Evolutionary conservation across 1,284 basidiomycete genomes (phyloP), one percentile per base, ranked within the genome.

Genomic region (Cystobasidiaceae sp.): DNA sequence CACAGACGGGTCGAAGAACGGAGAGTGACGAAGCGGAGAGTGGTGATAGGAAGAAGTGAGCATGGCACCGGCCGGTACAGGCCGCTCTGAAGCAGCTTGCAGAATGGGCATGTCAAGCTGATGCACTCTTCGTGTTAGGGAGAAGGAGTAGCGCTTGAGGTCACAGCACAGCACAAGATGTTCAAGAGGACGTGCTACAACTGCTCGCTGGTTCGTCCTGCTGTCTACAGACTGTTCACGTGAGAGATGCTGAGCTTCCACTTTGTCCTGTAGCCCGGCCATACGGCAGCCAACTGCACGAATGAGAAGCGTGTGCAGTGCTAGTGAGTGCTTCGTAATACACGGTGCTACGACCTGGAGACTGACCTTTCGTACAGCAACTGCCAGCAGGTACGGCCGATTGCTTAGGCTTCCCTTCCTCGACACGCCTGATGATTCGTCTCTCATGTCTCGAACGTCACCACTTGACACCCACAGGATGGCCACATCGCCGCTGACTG

Each of bases 401-500:
- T 2, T 50, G 8, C 48, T 30, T 9, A 25, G 13, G 8, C 25
- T 30, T 11, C 39, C 25, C 21, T 56, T 56, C 39, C 28, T 11
- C 11, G 32, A 54, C 25, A 11, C 33, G 33, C 6, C 27, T 25
- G 15, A 46, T n/a, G n/a, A 39, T 11, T n/a, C 37, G 11, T 39
- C 37, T 11, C 11, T n/a, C n/a, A n/a, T n/a, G n/a, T n/a, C n/a
- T n/a, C n/a, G n/a, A n/a, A 17, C 27, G 45, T 23, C 32, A 8
- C 27, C 9, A 50, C 19, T 28, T 23, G 30, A 28, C 23, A 6
- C 11, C 37, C 25, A 60, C 32, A 62, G 60, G 48, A 51, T 28
- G 60, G 60, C 5, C 60, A 62, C 19, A 62, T 62, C 41, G 49
- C 48, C n/a, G 39, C 48, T 30, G 60, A 62, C 25, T 62, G 60